Conservation (phyloP, 2,329 filamentous ascomycete species). For the Aspergillus cejpii region DNA sequence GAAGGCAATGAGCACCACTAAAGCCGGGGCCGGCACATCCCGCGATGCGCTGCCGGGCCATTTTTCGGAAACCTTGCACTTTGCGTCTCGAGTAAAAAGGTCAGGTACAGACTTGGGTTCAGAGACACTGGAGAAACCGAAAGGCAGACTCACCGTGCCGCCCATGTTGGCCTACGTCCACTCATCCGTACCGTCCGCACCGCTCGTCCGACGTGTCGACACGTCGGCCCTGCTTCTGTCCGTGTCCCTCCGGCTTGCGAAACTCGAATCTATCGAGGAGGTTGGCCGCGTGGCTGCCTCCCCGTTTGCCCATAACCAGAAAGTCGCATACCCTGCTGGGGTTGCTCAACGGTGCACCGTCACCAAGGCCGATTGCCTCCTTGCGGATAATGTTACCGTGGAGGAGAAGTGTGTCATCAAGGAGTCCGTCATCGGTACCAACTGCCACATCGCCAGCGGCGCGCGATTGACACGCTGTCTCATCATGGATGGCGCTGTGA, state of each 20-base stretch:
- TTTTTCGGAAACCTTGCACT: constrained; percentile 9
- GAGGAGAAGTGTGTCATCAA: constrained; percentile 90
- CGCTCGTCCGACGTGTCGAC: constrained; percentile 80
- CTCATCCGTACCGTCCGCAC: constrained; percentile 44
- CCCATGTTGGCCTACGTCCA: constrained; percentile 79
- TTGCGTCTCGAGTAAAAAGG: constrained; percentile 27
- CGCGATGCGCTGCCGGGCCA: constrained; percentile 1
- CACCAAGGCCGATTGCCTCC: constrained; percentile 70
- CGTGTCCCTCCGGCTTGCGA: constrained; percentile 78
- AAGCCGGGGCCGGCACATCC: constrained; percentile 25
- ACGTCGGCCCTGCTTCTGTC: constrained; percentile 73
- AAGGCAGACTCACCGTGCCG: constrained; percentile 50
- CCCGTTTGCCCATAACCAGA: constrained; percentile 69
- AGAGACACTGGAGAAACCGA: constrained; percentile 1
- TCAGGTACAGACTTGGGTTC: constrained; percentile 10
- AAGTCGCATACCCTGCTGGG: constrained; percentile 75
- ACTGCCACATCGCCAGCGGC: constrained; percentile 79
- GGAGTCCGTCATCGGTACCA: constrained; percentile 78
- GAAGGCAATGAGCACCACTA: constrained; percentile 49
- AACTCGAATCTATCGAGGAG: constrained; percentile 63
- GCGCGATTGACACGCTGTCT: constrained; percentile 80
- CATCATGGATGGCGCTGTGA: constrained; percentile 82
- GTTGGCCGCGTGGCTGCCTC: constrained; percentile 53
- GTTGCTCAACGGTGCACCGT: constrained; percentile 77
- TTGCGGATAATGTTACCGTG: constrained; percentile 82